Evolutionary conservation across 1,284 basidiomycete genomes (phyloP), one percentile per base, ranked within the genome.

Genomic region (Naganishia liquefaciens): DNA sequence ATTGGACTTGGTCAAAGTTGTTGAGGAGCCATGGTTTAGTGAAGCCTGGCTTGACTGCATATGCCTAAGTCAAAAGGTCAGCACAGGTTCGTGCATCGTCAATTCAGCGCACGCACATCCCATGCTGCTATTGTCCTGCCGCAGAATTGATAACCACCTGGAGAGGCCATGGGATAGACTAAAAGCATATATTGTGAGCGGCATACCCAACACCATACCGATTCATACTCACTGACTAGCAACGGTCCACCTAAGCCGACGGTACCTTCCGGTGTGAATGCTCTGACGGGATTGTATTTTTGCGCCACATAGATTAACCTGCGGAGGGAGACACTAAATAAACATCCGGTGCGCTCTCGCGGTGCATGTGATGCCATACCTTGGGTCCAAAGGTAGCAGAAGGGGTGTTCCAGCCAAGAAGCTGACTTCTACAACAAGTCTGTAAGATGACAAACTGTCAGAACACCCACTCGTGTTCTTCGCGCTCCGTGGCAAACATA

Each of bases 111-210:
- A 55, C 63, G 62, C 15, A 69, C 72, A 62, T 73, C 71, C 74
- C 74, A 76, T 1, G 75, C 70, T 3, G 73, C 68, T 27, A 76
- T 65, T 0, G 75, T 72, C 46, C 75, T 68, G 5, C 76, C 87
- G 69, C 82, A 86, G 3, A 87, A 76, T 70, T 87, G 86, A 72
- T 87, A 88, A 0, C 86, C 85, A 23, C 86, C 86, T 0, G 86
- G 86, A 3, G 84, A 86, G 61, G 84, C 84, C 49, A 87, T 81
- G 0, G 86, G 87, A 69, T 88, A 89, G 64, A 88, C 87, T 3
- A 84, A 84, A 5, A 83, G 82, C 33, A 7, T 7, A 13, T n/a
- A 85, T 83, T 0, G 70, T 67, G 49, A 83, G 79, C 83, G 39
- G 86, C 79, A 0, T 85, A 84, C 19, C 85, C 21, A 11, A 30